Base-by-base conservation (phyloP, 495 filamentous ascomycete species). In the Podospora fimiseda region DNA sequence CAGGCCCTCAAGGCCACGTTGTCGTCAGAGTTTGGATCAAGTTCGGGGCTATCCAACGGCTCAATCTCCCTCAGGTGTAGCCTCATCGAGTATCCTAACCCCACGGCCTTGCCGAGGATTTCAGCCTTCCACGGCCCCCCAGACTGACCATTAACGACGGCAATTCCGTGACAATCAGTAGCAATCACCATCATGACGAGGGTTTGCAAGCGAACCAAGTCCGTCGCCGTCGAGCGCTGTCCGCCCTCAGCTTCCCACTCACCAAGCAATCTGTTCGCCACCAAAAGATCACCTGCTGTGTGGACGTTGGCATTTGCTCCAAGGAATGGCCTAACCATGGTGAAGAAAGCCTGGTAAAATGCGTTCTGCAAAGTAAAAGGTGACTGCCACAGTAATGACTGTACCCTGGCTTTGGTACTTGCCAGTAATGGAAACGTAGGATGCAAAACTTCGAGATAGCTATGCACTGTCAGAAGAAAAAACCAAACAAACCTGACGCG, bases 371-470 rank as follows among this genome's bases (percentile, higher is more conserved):
- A 70, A 11, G 74, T 66, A 7, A 73, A 59, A 4, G 81, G 79
- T 59, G 82, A 84, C 46, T 80, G 76, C 9, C 78, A 74, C 16
- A 93, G 67, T 38, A 84, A 71, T 11, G 77, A 76, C 39, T 82
- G 72, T 2, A 90, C 74, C 5, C 80, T 74, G 33, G 77, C 72
- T 58, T 84, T 88, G 33, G 76, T 82, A 57, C 80, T 74, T 1
- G 88, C 80, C 14, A 95, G 76, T 2, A 94, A 70, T 0, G 90
- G 90, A 49, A 91, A 83, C 14, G 82, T 79, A 1, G 81, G 80
- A 60, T 94, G 88, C 15, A 94, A 81, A 23, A 79, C 70, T 16
- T 77, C 71, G 49, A 88, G 83, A 61, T 90, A 91, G 44, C 85
- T 90, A 37, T 4, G 2, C 2, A 41, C 14, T 23, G 2, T 9